These are phyloP conservation scores for Silene conica DNA, from an alignment of 148 eudicot genomes.

Conservation along the genomic window DNA sequence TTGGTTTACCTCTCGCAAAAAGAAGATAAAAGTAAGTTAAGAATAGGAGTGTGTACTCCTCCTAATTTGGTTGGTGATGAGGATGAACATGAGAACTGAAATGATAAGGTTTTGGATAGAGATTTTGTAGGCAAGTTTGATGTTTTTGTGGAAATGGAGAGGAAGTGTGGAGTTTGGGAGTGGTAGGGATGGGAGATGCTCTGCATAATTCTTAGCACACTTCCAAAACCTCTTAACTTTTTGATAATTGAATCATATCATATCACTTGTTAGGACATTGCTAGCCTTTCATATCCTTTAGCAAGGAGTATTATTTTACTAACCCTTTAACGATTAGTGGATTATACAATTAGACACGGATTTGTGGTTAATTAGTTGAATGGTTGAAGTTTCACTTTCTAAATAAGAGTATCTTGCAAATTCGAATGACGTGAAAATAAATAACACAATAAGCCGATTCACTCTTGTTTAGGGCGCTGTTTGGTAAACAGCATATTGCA, in stretches of 20 bases:
- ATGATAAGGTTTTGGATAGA: slow-evolving; percentile 12
- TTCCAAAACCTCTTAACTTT: not conserved
- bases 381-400: no score
- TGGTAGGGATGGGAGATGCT: slow-evolving; percentile 18
- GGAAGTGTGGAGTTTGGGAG: not conserved
- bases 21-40: no score
- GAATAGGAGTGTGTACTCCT: not conserved
- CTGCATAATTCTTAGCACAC: slow-evolving; percentile 22
- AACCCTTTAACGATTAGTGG: no score
- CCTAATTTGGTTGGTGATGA: slow-evolving; percentile 29
- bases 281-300: not conserved
- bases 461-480: no score
- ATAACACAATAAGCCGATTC: no score
- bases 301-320: no score
- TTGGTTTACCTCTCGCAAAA: not conserved
- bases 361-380: no score
- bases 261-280: not conserved
- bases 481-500: no score
- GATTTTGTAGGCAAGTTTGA: slow-evolving; percentile 9
- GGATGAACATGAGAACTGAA: slow-evolving; percentile 26
- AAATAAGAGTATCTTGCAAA: no score
- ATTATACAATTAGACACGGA: no score
- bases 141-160: slow-evolving; percentile 7
- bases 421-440: no score
- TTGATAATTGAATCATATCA: not conserved